Evolutionary conservation across 441 rosid genomes (phyloP).

Genomic region (Euphorbia celastroides): DNA sequence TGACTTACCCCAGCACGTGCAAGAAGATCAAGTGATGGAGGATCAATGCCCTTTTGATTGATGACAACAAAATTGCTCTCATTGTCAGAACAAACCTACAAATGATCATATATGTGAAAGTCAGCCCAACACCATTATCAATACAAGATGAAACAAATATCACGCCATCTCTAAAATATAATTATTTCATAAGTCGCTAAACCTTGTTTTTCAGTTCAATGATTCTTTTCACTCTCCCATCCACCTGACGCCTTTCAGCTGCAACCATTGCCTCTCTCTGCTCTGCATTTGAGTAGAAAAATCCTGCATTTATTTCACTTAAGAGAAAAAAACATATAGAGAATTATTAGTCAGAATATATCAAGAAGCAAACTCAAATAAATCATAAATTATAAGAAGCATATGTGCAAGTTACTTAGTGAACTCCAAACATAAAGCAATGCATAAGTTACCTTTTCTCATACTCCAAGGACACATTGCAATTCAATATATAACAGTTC

Average conservation of each 20-base stretch:
- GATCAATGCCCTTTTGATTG: constrained; percentile 98
- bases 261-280: constrained; percentile 98
- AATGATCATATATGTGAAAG: constrained; percentile 4
- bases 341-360: constrained; percentile 25
- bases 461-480: constrained; percentile 90
- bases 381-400: background rate
- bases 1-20: constrained; percentile 91
- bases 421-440: background rate
- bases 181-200: background rate
- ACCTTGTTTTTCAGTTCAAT: constrained; percentile 90
- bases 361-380: background rate
- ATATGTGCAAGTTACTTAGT: background rate
- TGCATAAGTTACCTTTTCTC: constrained; percentile 66
- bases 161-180: background rate
- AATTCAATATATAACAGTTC: constrained; percentile 88
- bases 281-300: constrained; percentile 96
- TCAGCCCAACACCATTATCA: background rate
- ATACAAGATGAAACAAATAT: background rate
- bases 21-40: constrained; percentile 88
- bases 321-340: constrained; percentile 8
- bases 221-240: constrained; percentile 73
- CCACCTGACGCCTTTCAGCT: constrained; percentile 85
- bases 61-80: constrained; percentile 72
- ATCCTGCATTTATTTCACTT: constrained; percentile 97
- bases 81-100: constrained; percentile 83